phyloP scores from a whole-genome alignment of 495 filamentous ascomycete genomes.

The Monascus purpureus region DNA sequence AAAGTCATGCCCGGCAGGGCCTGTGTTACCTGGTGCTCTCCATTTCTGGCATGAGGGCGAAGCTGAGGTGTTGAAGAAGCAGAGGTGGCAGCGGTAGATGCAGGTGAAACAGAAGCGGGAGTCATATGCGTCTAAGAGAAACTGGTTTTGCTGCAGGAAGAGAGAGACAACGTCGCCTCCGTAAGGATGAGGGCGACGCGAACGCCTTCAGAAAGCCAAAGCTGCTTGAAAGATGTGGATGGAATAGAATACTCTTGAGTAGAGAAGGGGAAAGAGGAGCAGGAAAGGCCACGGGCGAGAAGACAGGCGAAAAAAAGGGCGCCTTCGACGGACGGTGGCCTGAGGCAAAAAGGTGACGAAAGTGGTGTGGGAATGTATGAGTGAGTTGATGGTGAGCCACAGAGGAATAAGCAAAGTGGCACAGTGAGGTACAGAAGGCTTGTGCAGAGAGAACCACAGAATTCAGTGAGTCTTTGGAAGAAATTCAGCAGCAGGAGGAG shows the following conservation, averaged over 20 bases:
- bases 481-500: no score
- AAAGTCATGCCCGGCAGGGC: conserved; percentile 33
- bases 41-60: conserved; percentile 26
- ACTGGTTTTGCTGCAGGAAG: no score
- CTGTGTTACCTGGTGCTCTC: conserved; percentile 31
- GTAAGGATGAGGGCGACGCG: conserved; percentile 5
- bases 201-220: no score
- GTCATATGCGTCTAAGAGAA: no score
- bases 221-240: no score
- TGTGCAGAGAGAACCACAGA: no score
- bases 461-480: no score
- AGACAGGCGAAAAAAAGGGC: conserved; percentile 15
- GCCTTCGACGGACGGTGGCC: conserved; percentile 13
- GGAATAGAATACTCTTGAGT: no score
- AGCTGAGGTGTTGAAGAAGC: conserved; percentile 29
- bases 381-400: conserved; percentile 5
- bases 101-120: conserved; percentile 30
- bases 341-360: conserved; percentile 26
- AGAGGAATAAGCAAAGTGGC: no score
- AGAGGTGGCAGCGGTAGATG: conserved; percentile 31
- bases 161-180: conserved; percentile 2
- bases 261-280: conserved; percentile 3
- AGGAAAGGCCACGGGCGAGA: background rate
- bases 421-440: conserved; percentile 16
- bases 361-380: conserved; percentile 12